A percentile compares a stretch with the other conserved stretches of the same genome.
Evolutionary conservation across 2,329 filamentous ascomycete species (phyloP).

Genomic region (Aureobasidium sp.): DNA sequence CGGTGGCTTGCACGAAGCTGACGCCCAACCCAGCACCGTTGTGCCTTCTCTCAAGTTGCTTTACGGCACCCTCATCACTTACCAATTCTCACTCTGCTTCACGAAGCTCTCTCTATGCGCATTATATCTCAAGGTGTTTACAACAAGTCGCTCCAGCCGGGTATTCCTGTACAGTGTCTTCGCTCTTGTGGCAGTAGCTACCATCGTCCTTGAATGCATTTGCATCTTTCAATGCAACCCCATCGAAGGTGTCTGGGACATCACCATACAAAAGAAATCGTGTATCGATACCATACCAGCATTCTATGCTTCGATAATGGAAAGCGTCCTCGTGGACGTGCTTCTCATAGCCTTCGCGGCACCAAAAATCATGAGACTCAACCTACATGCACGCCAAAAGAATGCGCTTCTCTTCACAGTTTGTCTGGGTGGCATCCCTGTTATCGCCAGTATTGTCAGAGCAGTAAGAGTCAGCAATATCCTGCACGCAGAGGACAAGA

Average conservation of each 20-base stretch:
- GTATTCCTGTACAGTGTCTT: slow-evolving; percentile 1
- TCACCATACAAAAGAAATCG: not conserved
- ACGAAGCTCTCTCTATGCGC: slow-evolving; percentile 8
- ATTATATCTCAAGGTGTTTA: slow-evolving; percentile 8
- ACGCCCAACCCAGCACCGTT: not conserved
- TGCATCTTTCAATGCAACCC: slow-evolving; percentile 11
- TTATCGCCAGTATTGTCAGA: slow-evolving; percentile 4
- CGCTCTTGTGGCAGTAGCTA: not conserved
- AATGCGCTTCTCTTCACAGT: slow-evolving; percentile 2
- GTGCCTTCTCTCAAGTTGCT: not conserved
- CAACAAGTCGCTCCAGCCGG: not conserved
- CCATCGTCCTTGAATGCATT: not conserved
- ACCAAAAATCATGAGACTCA: slow-evolving; percentile 8
- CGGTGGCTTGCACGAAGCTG: not conserved
- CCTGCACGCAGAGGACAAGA: not conserved
- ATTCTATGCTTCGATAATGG: slow-evolving; percentile 1
- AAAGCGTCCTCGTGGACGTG: not conserved
- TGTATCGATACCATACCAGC: slow-evolving; percentile 9
- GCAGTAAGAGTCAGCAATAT: slow-evolving; percentile 1
- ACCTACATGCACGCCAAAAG: not conserved
- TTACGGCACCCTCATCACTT: slow-evolving; percentile 2
- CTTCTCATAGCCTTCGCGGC: slow-evolving; percentile 3
- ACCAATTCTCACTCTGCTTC: slow-evolving; percentile 5
- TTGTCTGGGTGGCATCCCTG: not conserved
- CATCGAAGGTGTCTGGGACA: not conserved